Evolutionary conservation across 257 asterid species (phyloP).

Genomic region (Solanum chilense): DNA sequence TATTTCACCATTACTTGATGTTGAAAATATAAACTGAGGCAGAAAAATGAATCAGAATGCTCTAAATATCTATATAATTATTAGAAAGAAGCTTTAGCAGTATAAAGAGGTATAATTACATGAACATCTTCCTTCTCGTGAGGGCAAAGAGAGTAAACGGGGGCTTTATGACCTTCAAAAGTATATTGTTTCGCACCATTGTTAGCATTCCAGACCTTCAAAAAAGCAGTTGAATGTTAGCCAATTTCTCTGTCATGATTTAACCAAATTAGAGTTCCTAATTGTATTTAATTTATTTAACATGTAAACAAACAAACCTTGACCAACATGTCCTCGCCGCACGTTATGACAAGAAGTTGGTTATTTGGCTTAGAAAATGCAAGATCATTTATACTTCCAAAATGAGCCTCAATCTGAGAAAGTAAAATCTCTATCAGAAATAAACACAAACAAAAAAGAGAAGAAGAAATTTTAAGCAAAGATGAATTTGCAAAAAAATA

Average conservation of each 20-base stretch:
- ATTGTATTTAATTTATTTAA: not conserved
- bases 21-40: constrained; percentile 48
- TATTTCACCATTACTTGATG: constrained; percentile 61
- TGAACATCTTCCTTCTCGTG: constrained; percentile 30
- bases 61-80: not conserved
- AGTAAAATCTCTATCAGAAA: not conserved
- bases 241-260: not conserved
- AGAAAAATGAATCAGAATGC: not conserved
- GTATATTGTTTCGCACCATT: constrained; percentile 49
- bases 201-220: constrained; percentile 56
- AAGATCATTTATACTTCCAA: constrained; percentile 60
- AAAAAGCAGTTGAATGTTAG: not conserved
- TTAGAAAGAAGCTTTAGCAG: not conserved
- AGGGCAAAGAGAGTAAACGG: constrained; percentile 68
- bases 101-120: constrained; percentile 16
- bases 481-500: constrained; percentile 3
- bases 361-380: constrained; percentile 43
- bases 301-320: constrained; percentile 35
- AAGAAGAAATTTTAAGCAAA: not conserved
- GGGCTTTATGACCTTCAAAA: constrained; percentile 54
- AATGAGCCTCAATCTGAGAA: constrained; percentile 59
- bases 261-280: not conserved
- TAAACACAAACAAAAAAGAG: not conserved
- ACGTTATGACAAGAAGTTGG: constrained; percentile 41
- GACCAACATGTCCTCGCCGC: constrained; percentile 74